These are phyloP conservation scores for Chimonanthus praecox DNA, from an alignment of 164 flowering plant species.

Conservation along the genomic window DNA sequence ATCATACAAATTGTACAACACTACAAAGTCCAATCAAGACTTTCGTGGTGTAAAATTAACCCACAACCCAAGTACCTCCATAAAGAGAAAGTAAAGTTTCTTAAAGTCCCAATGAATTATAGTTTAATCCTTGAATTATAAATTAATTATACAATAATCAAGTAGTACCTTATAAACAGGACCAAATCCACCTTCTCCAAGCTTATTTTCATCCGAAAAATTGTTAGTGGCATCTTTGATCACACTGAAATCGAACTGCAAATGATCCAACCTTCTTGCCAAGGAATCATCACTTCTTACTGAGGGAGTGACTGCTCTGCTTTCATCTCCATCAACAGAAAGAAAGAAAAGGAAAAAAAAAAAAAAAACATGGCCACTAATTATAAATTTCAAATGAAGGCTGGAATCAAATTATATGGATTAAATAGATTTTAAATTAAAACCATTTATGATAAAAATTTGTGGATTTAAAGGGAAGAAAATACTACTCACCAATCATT, in stretches of 20 bases:
- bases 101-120: too few relatives aligned
- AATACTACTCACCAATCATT: background rate
- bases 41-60: too few relatives aligned
- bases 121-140: too few relatives aligned
- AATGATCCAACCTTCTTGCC: background rate
- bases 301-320: background rate
- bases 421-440: too few relatives aligned
- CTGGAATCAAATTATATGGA: background rate
- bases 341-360: background rate
- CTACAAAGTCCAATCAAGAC: too few relatives aligned
- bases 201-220: background rate
- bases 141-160: too few relatives aligned
- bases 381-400: background rate
- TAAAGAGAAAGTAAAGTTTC: too few relatives aligned
- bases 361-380: background rate
- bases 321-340: background rate
- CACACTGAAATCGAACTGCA: background rate
- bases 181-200: slow-evolving; percentile 7
- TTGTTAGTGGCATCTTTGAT: background rate
- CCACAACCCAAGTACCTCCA: too few relatives aligned
- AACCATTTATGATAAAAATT: background rate
- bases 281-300: background rate
- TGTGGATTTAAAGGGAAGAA: background rate
- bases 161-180: slow-evolving; percentile 2
- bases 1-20: too few relatives aligned